phyloP scores from a whole-genome alignment of 768 basidiomycete genomes.

The Harrya chromipes region DNA sequence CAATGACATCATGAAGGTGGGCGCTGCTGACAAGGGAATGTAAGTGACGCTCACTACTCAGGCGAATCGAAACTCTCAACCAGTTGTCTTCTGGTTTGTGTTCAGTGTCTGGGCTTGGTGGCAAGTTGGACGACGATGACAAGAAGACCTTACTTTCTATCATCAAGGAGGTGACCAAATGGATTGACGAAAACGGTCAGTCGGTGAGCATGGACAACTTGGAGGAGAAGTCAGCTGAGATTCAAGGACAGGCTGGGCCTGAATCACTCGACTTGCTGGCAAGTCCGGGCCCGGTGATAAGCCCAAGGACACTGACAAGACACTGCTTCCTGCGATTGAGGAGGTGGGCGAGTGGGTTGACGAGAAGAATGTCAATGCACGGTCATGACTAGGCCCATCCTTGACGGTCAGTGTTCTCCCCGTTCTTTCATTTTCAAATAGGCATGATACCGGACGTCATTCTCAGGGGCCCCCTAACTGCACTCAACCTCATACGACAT shows the following conservation, averaged over 20 bases:
- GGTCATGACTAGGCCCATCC: too few relatives aligned
- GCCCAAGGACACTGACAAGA: too few relatives aligned
- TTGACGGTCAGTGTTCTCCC: too few relatives aligned
- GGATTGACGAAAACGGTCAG: slow-evolving; percentile 84
- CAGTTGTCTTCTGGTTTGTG: slow-evolving; percentile 74
- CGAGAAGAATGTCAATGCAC: too few relatives aligned
- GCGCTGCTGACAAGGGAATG: slow-evolving; percentile 94
- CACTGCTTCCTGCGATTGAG: too few relatives aligned
- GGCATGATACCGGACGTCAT: too few relatives aligned
- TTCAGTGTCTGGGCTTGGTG: slow-evolving; percentile 91
- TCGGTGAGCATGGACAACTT: slow-evolving; percentile 80
- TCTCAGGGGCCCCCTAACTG: too few relatives aligned
- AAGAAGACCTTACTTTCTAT: slow-evolving; percentile 78
- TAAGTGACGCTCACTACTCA: slow-evolving; percentile 33
- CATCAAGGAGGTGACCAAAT: slow-evolving; percentile 87
- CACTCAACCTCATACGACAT: too few relatives aligned
- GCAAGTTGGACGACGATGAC: slow-evolving; percentile 78
- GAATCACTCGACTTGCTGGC: too few relatives aligned
- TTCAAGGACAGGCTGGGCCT: slow-evolving; percentile 76
- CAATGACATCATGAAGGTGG: slow-evolving; percentile 94
- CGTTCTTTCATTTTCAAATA: too few relatives aligned
- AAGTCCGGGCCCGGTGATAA: too few relatives aligned
- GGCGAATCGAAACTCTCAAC: slow-evolving; percentile 80
- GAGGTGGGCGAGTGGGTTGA: too few relatives aligned
- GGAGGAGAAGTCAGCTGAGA: slow-evolving; percentile 83